Base-by-base conservation (phyloP, 805 yeast genomes). In the Candida mattraensis region DNA sequence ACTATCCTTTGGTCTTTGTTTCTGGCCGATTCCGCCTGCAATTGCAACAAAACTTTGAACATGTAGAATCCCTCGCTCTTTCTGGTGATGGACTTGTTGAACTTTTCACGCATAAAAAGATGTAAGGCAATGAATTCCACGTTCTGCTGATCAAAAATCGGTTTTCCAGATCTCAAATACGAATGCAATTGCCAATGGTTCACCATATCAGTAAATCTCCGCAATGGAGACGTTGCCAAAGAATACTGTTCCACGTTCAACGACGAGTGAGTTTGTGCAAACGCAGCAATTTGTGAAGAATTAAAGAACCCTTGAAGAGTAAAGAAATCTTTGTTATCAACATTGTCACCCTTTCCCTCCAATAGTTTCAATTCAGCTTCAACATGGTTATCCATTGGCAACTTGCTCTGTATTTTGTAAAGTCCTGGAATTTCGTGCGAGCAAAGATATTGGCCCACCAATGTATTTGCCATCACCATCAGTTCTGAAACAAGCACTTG, bases 161-260 rank as follows among this genome's bases (percentile, higher is more conserved):
- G 47, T 40, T 32, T 50, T 21, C 47, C 56, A 11, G 44, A 45
- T 3, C 43, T 45, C 11, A 80, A 37, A 35, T 52, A 57, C 1
- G 76, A 54, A 37, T 78, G 81, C 1, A 86, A 44, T 50, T 84
- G 91, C 76, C 89, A 75, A 51, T 89, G 97, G 51, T 82, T 81
- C 7, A 88, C 57, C 42, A 88, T 60, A 56, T 91, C 98, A 5
- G 83, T 80, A 47, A 75, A 83, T 45, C 98, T 67, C 56, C 98
- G 70, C 45, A 93, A 65, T 2, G 99, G 98, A 0, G 97, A 88
- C 0, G 98, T 89, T 7, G 85, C 81, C 13, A 87, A 83, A 5
- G 83, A 69, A 51, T 89, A 87, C 5, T 63, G 55, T 0, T 61
- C 56, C 7, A 85, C 60, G 3, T 89, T 94, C 18, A 87, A 60